Base-by-base conservation (phyloP, 257 asterid species). In the Cynanchum wilfordii region DNA sequence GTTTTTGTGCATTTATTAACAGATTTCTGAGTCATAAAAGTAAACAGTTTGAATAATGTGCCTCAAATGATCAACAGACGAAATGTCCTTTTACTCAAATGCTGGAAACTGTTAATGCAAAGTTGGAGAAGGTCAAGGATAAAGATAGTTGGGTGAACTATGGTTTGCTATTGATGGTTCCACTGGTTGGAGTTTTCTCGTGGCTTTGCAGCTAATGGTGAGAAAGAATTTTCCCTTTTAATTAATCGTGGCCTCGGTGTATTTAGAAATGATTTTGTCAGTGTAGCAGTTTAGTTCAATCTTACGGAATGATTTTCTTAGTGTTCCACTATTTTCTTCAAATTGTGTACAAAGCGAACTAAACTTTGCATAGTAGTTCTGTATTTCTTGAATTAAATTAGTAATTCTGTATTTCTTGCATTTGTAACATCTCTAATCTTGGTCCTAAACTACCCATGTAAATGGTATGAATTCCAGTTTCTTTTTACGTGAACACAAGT, bases 61-160 rank as follows among this genome's bases (percentile, higher is more conserved):
- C 70, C 64, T 73, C 69, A 77, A 89, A 88, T 96, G 89, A 70
- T 60, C 77, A 81, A 83, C 81, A 82, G 62, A 80, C 59, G 51
- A 69, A 66, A 70, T 89, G 96, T 82, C 98, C 98, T 58, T 84
- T 87, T 76, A 86, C 96, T n/a, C 87, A 73, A 29, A 78, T 83
- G 65, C 82, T 88, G 91, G 82, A 77, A 78, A 71, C 81, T 30
- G 45, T 89, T 75, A 77, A 83, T 68, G 86, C 57, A 42, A 83
- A 76, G 76, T 29, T 92, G 80, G 93, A 78, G 71, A 81, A 83
- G 73, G 57, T 78, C 73, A 73, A 81, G 71, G 82, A 81, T 76
- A 42, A 79, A 38, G 95, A 90, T 88, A 66, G 74, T 75, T 75
- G 85, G 75, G 90, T 90, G 85, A 84, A 84, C 83, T 89, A 80